These are phyloP conservation scores for Berberis vulgaris DNA, from an alignment of 164 flowering plant genomes.

Conservation along the genomic window DNA sequence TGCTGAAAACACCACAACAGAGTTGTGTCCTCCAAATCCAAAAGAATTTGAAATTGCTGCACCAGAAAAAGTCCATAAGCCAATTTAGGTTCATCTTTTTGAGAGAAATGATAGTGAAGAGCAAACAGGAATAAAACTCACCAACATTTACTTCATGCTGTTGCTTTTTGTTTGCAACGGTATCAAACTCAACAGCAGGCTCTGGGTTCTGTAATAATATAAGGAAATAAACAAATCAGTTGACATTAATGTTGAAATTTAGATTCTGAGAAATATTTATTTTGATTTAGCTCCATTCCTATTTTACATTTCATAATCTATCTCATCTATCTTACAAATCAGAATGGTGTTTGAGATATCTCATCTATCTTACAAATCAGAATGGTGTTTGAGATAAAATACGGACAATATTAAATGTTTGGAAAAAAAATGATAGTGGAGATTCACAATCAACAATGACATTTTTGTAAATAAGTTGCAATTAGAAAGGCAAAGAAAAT, in stretches of 20 bases:
- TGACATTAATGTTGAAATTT: neutral
- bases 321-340: too few relatives aligned
- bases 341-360: too few relatives aligned
- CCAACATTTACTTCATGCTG: conserved; percentile 96
- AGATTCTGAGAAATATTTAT: too few relatives aligned
- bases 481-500: too few relatives aligned
- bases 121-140: conserved; percentile 22
- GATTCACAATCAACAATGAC: too few relatives aligned
- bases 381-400: too few relatives aligned
- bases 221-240: conserved; percentile 1
- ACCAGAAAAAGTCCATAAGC: neutral
- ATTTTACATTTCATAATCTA: too few relatives aligned
- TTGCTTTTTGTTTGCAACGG: conserved; percentile 69
- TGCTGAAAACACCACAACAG: conserved; percentile 78
- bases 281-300: too few relatives aligned
- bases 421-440: too few relatives aligned
- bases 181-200: conserved; percentile 79
- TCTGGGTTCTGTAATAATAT: conserved; percentile 62
- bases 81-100: neutral
- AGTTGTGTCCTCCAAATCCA: conserved; percentile 92
- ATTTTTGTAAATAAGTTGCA: too few relatives aligned
- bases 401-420: too few relatives aligned
- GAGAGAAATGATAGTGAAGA: neutral
- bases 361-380: too few relatives aligned
- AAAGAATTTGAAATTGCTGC: conserved; percentile 90